Base-by-base conservation (phyloP, 495 filamentous ascomycete species). In the Aspergillus steynii region DNA sequence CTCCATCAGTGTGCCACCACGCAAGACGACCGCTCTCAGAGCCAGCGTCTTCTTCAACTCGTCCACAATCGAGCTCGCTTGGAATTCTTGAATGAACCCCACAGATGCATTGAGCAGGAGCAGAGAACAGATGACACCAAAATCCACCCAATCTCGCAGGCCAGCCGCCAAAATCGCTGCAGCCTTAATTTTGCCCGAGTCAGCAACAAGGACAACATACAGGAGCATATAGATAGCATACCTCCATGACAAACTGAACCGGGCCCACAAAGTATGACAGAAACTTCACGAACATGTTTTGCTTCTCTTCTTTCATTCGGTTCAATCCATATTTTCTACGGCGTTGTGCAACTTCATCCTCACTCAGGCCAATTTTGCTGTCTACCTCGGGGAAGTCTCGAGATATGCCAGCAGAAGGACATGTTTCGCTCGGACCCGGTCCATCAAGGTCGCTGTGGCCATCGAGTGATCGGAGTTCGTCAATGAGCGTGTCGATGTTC, bases 161-260 rank as follows among this genome's bases (percentile, higher is more conserved):
- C 88, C 88, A 60, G 86, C 88, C 65, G 92, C 91, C 59, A 94
- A 82, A 60, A 93, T 72, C 55, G 86, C 86, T 46, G 90, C 88
- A 71, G 83, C 83, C 88, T 90, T 67, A 61, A 47, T 53, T 27
- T 14, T 34, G 55, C 15, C 9, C 37, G 3, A 42, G 3, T 61
- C 32, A 28, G 45, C 15, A 5, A n/a, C 10, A 58, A 58, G 15
- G 27, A 27, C 0, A 47, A 10, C 26, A 34, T 28, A 53, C 8
- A 51, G 14, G n/a, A 9, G 29, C 12, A 45, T 26, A 29, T n/a
- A 20, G 32, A 29, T 29, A 4, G 59, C 70, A 53, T 79, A 90
- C 88, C 85, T 94, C 90, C 92, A 96, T 96, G 71, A 96, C 92
- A 76, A 92, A 93, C 71, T 96, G 92, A 68, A 96, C 93, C 34